Conservation (phyloP, 2,329 filamentous ascomycete species). For the Diplodia corticola region DNA sequence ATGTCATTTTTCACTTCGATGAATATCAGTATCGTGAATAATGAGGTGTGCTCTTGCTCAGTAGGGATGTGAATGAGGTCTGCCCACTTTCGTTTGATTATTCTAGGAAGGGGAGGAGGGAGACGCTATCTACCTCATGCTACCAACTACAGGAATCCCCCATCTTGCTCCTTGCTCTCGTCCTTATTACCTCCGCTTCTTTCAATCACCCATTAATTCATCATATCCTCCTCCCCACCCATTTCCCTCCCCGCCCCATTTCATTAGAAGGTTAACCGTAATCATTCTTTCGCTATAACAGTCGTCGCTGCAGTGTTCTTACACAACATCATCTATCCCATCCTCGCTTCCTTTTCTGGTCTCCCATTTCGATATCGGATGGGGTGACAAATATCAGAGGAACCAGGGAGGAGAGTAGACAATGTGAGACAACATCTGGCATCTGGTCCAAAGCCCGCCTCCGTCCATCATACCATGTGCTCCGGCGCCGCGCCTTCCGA, state of each 20-base stretch:
- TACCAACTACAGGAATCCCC: background rate
- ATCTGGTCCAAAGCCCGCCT: no score
- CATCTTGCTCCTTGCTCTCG: background rate
- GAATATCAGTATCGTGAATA: background rate
- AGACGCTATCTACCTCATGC: background rate
- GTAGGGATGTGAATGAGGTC: background rate
- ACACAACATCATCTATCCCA: background rate
- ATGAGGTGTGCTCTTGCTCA: background rate
- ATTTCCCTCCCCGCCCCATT: no score
- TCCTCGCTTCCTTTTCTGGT: no score
- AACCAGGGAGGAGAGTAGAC: no score
- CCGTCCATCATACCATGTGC: slow-evolving; percentile 3
- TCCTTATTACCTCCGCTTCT: background rate
- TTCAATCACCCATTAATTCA: background rate
- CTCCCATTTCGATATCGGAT: no score
- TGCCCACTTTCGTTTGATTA: background rate
- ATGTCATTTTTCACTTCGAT: background rate
- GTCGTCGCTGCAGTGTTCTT: no score
- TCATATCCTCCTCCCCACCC: background rate
- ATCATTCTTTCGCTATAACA: background rate
- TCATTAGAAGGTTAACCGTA: background rate
- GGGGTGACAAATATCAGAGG: no score
- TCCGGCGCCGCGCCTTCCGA: background rate
- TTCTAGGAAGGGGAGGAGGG: background rate
- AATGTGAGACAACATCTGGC: no score